Evolutionary conservation across 148 eudicot species (phyloP).

Genomic region (Agrostemma githago): DNA sequence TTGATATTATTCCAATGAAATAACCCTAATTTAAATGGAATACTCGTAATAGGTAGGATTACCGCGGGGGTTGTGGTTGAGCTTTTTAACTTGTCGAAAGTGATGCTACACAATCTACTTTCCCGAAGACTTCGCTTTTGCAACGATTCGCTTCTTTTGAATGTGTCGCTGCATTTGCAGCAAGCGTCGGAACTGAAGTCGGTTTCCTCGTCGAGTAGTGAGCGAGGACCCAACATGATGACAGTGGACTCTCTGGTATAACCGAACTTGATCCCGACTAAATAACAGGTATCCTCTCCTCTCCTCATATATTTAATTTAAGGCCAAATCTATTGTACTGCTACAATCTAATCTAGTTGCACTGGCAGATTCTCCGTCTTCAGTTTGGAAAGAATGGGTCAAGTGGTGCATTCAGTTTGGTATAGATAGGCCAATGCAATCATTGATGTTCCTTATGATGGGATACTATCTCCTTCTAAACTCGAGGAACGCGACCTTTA

Average conservation of each 20-base stretch:
- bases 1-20: too few relatives aligned
- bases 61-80: conserved; percentile 49
- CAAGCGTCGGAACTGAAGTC: conserved; percentile 30
- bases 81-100: conserved; percentile 41
- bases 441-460: conserved; percentile 92
- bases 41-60: conserved; percentile 8
- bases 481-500: conserved; percentile 98
- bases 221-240: conserved; percentile 63
- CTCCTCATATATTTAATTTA: not conserved
- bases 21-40: too few relatives aligned
- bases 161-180: conserved; percentile 44
- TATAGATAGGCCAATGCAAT: conserved; percentile 91
- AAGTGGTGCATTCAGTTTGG: conserved; percentile 99
- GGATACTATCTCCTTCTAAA: conserved; percentile 93
- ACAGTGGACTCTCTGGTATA: conserved; percentile 95
- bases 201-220: conserved; percentile 38
- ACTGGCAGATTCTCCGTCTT: conserved; percentile 82
- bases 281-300: conserved; percentile 80
- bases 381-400: conserved; percentile 99
- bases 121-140: conserved; percentile 37
- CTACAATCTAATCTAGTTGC: not conserved
- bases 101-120: conserved; percentile 36
- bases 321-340: too few relatives aligned
- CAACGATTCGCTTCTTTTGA: conserved; percentile 35
- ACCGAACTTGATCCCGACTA: conserved; percentile 97